phyloP scores from a whole-genome alignment of 73 alveolate species.

The Stentor roeselii region DNA sequence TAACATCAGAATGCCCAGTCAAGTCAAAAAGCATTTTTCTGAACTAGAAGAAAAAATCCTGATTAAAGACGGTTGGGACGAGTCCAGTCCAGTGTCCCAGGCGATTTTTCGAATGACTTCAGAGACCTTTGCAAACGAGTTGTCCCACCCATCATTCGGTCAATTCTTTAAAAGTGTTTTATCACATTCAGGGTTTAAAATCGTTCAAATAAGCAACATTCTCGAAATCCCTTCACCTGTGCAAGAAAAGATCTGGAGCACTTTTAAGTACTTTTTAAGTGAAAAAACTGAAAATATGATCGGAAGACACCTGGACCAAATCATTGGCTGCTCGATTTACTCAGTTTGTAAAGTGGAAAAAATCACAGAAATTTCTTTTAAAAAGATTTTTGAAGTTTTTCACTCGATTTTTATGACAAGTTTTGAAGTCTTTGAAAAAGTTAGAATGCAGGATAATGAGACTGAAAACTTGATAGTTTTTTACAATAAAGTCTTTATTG shows the following conservation, averaged over 20 bases:
- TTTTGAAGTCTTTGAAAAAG: not conserved
- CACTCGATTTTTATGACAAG: conserved; percentile 29
- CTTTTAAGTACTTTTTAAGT: conserved; percentile 45
- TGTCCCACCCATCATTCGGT: conserved; percentile 9
- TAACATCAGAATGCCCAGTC: conserved; percentile 58
- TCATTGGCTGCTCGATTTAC: conserved; percentile 57
- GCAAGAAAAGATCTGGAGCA: conserved; percentile 52
- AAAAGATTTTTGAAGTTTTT: conserved; percentile 32
- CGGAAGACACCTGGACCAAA: conserved; percentile 56
- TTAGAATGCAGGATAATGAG: not conserved
- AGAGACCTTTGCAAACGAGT: not conserved
- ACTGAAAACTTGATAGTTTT: conserved; percentile 43
- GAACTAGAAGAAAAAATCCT: conserved; percentile 60
- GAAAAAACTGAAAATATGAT: conserved; percentile 40
- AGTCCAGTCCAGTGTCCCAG: conserved; percentile 44
- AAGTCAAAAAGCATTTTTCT: conserved; percentile 53
- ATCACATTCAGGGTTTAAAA: conserved; percentile 45
- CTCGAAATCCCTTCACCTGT: conserved; percentile 34
- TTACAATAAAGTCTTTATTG: conserved; percentile 52
- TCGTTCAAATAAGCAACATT: conserved; percentile 30
- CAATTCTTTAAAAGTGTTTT: conserved; percentile 55
- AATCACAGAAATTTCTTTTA: conserved; percentile 17
- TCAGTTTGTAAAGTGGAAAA: conserved; percentile 54
- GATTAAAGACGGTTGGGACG: conserved; percentile 53
- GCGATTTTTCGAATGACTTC: conserved; percentile 3